Base-by-base conservation (phyloP, 208 protist species). In the Acanthamoeba culbertsoni region DNA sequence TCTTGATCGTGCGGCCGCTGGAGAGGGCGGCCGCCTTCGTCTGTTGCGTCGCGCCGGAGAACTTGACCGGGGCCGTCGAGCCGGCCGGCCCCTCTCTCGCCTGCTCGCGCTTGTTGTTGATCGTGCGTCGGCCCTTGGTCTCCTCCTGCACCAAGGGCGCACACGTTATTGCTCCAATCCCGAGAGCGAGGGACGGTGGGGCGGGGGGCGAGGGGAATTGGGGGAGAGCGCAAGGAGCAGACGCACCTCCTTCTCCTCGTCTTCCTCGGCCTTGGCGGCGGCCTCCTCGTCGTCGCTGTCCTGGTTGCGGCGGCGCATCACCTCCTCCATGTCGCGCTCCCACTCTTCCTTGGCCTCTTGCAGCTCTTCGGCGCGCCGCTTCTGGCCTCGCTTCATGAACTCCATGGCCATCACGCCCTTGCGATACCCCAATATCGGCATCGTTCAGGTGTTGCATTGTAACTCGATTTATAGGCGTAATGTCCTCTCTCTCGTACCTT, bases 361-460 rank as follows among this genome's bases (percentile, higher is more conserved):
- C 42, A 62, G 26, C 31, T 92, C 59, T 12, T 48, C 88, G 40
- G 88, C 88, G 1, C 63, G 37, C 45, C 88, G 40, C 43, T 92
- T 71, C 37, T 43, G 31, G 8, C 88, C 88, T 31, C 62, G 33
- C 46, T 73, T 73, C 88, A 92, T 92, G 88, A 92, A 92, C 2
- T 79, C 62, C 88, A 92, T 92, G 0, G 31, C 55, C 88, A 92
- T 92, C 88, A 92, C 12, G 2, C 88, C 88, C 88, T n/a, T 92
- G 63, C 16, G 28, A 55, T 55, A 55, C 12, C 48, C 48, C 48
- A 18, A 8, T 45, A 86, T 57, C 31, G 48, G 37, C 31, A 8
- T 86, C 23, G 16, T 62, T 62, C 53, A 62, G 53, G 18, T 16
- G 18, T n/a, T n/a, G 53, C 53, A 26, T 26, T 0, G 45, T 42